Conservation (phyloP, 2,329 filamentous ascomycete species). For the Endocalyx cinctus region DNA sequence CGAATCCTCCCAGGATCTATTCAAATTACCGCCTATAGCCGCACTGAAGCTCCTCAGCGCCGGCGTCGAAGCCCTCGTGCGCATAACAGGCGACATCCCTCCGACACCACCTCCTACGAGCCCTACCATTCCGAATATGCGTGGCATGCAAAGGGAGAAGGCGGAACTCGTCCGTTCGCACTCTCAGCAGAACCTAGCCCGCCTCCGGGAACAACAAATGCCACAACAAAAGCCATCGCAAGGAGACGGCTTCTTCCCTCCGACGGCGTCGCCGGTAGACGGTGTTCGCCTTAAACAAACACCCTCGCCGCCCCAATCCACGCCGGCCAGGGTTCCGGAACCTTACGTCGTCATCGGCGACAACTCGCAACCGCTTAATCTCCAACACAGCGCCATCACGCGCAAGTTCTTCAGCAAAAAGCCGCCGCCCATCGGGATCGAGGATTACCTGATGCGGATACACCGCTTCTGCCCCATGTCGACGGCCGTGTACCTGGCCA, state of each 20-base stretch:
- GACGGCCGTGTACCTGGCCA: conserved; percentile 86
- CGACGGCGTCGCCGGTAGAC: conserved; percentile 38
- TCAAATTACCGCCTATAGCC: conserved; percentile 64
- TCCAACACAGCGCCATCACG: conserved; percentile 81
- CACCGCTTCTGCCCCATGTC: conserved; percentile 92
- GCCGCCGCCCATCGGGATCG: conserved; percentile 75
- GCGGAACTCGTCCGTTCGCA: conserved; percentile 54
- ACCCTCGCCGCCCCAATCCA: conserved; percentile 17
- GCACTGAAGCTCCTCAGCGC: conserved; percentile 77
- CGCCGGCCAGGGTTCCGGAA: conserved; percentile 32
- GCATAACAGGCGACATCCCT: conserved; percentile 71
- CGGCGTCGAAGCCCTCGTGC: conserved; percentile 66
- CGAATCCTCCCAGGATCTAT: conserved; percentile 57
- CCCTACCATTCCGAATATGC: conserved; percentile 61
- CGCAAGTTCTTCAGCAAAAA: conserved; percentile 91
- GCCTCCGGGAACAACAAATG: conserved; percentile 34
- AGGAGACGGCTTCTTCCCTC: conserved; percentile 16
- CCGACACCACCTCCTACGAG: conserved; percentile 68
- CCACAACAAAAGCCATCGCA: conserved; percentile 14
- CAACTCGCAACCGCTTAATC: conserved; percentile 65
- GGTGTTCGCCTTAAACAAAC: conserved; percentile 47
- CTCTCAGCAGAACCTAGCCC: conserved; percentile 49
- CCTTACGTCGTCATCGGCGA: conserved; percentile 62
- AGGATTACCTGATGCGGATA: conserved; percentile 80
- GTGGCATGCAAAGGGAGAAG: conserved; percentile 58